Evolutionary conservation across 2,329 filamentous ascomycete species (phyloP), one percentile per base, ranked within the genome.

Genomic region (Neonectria hederae): DNA sequence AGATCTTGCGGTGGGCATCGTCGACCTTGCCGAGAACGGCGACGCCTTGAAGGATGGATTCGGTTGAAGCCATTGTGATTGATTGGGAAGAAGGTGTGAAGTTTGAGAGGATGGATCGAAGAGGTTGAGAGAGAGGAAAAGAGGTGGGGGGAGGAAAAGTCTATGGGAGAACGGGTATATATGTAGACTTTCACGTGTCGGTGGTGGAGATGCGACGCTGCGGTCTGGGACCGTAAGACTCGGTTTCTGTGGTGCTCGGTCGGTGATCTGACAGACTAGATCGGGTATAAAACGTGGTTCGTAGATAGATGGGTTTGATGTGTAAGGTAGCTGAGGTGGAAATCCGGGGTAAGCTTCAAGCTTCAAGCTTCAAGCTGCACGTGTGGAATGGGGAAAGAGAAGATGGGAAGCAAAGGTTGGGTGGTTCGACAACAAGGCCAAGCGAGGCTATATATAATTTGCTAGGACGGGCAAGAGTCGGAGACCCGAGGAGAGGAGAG

Each of bases 31-130:
- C 95, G 75, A 93, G 90, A 85, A 98, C 88, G 81, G 90, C 89
- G 76, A 97, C 94, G 81, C 94, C 94, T 80, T 94, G 90, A 72
- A 97, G 90, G 77, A 97, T 92, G 69, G 86, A 82, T 62, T 97
- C 92, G 76, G 87, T 87, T 70, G 86, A 84, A 70, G 89, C 85
- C 91, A 93, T 94, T 68, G 64, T 59, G 67, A 62, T 54, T 66
- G 53, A 26, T 57, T 46, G 26, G 35, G 43, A 56, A 26, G n/a
- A n/a, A 35, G 51, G 14, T 40, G 59, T 10, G 58, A 30, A 30
- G 54, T 21, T 43, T 42, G n/a, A 40, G 26, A 21, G 9, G 51
- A 45, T 65, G 57, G 42, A 35, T 52, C 22, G 48, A 32, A 63
- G 51, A 61, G 21, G 49, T 53, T 38, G 65, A 57, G 35, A 38